Evolutionary conservation across 2,329 filamentous ascomycete species (phyloP).

Genomic region (Colletotrichum gigasporum): DNA sequence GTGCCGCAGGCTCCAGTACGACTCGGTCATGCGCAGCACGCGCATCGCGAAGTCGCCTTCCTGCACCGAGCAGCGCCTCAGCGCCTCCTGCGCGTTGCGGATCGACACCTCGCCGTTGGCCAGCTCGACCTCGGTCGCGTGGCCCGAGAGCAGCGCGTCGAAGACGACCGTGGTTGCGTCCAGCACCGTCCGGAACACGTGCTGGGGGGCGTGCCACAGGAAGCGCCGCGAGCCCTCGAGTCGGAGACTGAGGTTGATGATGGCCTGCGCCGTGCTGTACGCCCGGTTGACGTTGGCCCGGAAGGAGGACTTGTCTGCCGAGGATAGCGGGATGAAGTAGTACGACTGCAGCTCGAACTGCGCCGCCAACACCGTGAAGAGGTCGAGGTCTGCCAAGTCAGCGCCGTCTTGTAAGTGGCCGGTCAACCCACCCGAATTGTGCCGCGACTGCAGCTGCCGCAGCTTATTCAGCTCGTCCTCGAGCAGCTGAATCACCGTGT

Average conservation of each 20-base stretch:
- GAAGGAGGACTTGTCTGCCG: slow-evolving; percentile 48
- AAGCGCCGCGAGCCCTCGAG: slow-evolving; percentile 39
- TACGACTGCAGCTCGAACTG: slow-evolving; percentile 63
- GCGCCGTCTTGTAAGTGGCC: not conserved
- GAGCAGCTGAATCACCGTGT: slow-evolving; percentile 56
- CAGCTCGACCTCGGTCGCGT: slow-evolving; percentile 32
- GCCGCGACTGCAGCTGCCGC: slow-evolving; percentile 53
- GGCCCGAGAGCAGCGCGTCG: slow-evolving; percentile 45
- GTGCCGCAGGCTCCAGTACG: slow-evolving; percentile 55
- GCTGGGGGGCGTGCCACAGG: slow-evolving; percentile 59
- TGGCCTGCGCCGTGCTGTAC: slow-evolving; percentile 57
- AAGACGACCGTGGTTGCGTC: slow-evolving; percentile 49
- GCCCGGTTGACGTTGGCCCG: slow-evolving; percentile 56
- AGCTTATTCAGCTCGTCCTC: slow-evolving; percentile 63
- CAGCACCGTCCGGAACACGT: slow-evolving; percentile 57
- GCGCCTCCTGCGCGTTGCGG: slow-evolving; percentile 36
- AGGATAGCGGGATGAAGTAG: slow-evolving; percentile 58
- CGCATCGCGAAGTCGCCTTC: slow-evolving; percentile 60
- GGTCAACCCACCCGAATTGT: slow-evolving; percentile 53
- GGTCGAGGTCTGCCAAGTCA: slow-evolving; percentile 52
- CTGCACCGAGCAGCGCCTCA: slow-evolving; percentile 54
- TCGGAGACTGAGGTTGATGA: slow-evolving; percentile 49
- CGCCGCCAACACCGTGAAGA: slow-evolving; percentile 58
- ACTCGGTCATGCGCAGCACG: slow-evolving; percentile 56
- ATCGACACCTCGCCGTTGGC: slow-evolving; percentile 30